Evolutionary conservation across 805 yeast species (phyloP).

Genomic region (Deakozyma indianensis): DNA sequence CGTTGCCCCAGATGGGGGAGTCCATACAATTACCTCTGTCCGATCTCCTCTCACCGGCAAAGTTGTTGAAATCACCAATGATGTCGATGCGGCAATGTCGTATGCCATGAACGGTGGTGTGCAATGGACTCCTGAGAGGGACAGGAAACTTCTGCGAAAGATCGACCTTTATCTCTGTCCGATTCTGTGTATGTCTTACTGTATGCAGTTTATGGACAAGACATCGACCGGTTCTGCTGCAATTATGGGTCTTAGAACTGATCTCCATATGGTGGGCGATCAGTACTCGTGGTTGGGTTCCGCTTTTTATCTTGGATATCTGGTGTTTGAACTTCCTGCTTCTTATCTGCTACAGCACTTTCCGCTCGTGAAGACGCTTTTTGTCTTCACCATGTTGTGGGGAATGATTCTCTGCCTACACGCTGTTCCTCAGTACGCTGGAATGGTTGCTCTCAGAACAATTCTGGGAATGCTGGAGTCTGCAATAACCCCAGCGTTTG

Average conservation of each 20-base stretch:
- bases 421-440: slow-evolving; percentile 30
- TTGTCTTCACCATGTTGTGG: slow-evolving; percentile 30
- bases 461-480: slow-evolving; percentile 38
- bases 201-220: slow-evolving; percentile 49
- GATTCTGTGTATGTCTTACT: slow-evolving; percentile 32
- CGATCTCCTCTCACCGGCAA: neutral
- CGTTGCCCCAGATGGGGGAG: neutral
- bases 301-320: slow-evolving; percentile 50
- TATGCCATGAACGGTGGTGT: neutral
- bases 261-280: slow-evolving; percentile 30
- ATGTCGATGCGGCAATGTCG: neutral
- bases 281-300: slow-evolving; percentile 38
- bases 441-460: slow-evolving; percentile 31
- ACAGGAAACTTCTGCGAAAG: slow-evolving; percentile 28
- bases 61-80: slow-evolving; percentile 1
- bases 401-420: slow-evolving; percentile 32
- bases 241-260: slow-evolving; percentile 35
- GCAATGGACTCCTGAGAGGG: slow-evolving; percentile 6
- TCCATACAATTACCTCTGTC: neutral
- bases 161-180: slow-evolving; percentile 39
- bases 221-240: slow-evolving; percentile 36
- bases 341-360: slow-evolving; percentile 35
- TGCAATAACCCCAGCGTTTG: slow-evolving; percentile 42
- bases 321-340: slow-evolving; percentile 40
- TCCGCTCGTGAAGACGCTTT: slow-evolving; percentile 39